Evolutionary conservation across 805 yeast genomes (phyloP).

Genomic region (Hanseniaspora meyeri): DNA sequence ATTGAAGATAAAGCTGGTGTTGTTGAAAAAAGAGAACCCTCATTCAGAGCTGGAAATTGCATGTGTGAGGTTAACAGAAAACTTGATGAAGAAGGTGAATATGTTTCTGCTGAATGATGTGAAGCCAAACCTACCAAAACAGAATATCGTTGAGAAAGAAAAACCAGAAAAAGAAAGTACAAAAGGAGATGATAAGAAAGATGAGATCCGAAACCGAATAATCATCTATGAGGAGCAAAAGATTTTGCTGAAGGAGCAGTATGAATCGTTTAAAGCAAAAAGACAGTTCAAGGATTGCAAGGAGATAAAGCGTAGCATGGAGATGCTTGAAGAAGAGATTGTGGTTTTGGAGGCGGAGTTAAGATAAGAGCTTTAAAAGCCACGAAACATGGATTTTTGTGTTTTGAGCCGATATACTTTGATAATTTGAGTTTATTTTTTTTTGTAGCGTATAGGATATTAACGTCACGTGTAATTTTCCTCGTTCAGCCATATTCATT

Average conservation of each 20-base stretch:
- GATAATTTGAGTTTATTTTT: no score
- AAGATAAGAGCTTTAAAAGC: not conserved
- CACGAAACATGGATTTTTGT: not conserved
- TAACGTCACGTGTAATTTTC: not conserved
- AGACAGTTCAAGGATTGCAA: slow-evolving; percentile 8
- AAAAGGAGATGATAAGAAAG: not conserved
- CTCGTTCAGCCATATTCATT: no score
- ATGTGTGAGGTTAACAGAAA: not conserved
- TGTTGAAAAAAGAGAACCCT: not conserved
- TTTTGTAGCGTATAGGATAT: no score
- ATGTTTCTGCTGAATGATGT: not conserved
- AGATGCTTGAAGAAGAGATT: slow-evolving; percentile 1
- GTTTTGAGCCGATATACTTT: no score
- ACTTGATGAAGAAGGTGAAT: not conserved
- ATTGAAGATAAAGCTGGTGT: not conserved
- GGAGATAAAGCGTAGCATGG: not conserved
- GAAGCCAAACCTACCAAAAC: not conserved
- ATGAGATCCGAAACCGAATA: not conserved
- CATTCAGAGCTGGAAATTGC: not conserved
- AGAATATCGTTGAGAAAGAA: not conserved
- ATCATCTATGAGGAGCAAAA: slow-evolving; percentile 5
- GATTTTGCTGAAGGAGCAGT: not conserved
- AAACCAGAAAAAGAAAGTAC: not conserved
- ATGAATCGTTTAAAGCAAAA: not conserved
- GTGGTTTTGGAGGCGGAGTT: not conserved